Conservation (phyloP, 1,284 basidiomycete species). For the Leccinum pachyderme region DNA sequence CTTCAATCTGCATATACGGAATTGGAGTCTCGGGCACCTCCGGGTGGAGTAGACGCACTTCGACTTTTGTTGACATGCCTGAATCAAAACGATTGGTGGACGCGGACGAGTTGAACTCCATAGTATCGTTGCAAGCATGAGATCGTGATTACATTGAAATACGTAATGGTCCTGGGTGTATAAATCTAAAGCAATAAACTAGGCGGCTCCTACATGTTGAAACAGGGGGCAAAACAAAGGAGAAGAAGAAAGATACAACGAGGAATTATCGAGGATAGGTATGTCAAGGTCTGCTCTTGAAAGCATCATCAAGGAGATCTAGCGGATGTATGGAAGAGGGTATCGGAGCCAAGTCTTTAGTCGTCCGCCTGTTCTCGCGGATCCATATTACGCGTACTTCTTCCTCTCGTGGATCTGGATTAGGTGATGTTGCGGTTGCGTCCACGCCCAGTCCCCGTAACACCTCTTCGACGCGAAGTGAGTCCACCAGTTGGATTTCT, state of each 20-base stretch:
- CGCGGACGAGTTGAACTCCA: neutral
- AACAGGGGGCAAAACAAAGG: neutral
- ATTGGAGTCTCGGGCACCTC: constrained; percentile 32
- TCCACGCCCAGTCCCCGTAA: constrained; percentile 57
- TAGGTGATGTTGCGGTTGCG: constrained; percentile 33
- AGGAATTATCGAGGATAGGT: neutral
- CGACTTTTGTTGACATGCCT: constrained; percentile 47
- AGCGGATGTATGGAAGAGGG: constrained; percentile 18
- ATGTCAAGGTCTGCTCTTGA: constrained; percentile 40
- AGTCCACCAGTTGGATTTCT: constrained; percentile 54
- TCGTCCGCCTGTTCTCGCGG: constrained; percentile 54
- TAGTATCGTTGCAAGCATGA: constrained; percentile 7
- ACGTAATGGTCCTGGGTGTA: constrained; percentile 7
- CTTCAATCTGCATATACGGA: constrained; percentile 24
- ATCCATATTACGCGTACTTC: constrained; percentile 69
- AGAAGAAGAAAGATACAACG: neutral
- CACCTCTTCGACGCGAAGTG: constrained; percentile 62
- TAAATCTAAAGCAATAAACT: constrained; percentile 31
- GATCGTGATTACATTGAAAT: constrained; percentile 12
- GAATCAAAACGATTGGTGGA: constrained; percentile 52
- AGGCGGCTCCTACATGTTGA: neutral
- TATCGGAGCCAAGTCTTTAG: constrained; percentile 50
- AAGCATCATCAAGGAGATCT: constrained; percentile 52
- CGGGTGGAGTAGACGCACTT: constrained; percentile 49
- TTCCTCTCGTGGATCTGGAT: constrained; percentile 53